A percentile compares a stretch with the other conserved stretches of the same genome.
Conservation (phyloP, 2,329 filamentous ascomycete genomes). For the Arthrobotrys megalospora region DNA sequence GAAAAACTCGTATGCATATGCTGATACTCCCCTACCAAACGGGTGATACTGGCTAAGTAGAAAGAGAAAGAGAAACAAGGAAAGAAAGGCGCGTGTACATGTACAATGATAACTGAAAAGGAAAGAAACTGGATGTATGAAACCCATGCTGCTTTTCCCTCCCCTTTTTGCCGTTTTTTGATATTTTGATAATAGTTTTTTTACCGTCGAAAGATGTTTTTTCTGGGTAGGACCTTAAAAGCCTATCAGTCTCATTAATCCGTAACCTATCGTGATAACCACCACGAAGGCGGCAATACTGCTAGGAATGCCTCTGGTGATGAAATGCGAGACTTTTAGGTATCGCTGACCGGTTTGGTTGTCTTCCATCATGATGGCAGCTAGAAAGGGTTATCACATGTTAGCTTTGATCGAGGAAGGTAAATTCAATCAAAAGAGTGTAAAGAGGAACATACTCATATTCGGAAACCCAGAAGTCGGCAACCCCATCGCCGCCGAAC, state of each 20-base stretch:
- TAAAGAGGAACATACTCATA: slow-evolving; percentile 85
- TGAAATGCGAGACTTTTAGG: slow-evolving; percentile 91
- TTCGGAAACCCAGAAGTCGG: slow-evolving; percentile 98
- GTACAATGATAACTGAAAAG: neutral
- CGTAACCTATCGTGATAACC: slow-evolving; percentile 90
- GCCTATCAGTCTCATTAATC: slow-evolving; percentile 83
- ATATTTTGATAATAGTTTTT: too few relatives aligned
- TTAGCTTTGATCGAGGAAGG: slow-evolving; percentile 37
- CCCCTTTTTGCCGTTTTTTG: neutral
- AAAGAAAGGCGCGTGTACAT: neutral
- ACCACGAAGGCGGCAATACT: slow-evolving; percentile 85
- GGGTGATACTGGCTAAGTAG: neutral
- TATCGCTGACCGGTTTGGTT: slow-evolving; percentile 75
- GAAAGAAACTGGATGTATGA: too few relatives aligned
- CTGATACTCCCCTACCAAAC: neutral
- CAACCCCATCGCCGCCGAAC: slow-evolving; percentile 95
- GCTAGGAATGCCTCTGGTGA: slow-evolving; percentile 90
- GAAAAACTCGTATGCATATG: slow-evolving; percentile 4
- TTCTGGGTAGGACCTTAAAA: slow-evolving; percentile 69
- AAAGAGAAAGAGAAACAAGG: slow-evolving; percentile 1
- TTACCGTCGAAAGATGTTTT: neutral
- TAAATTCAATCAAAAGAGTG: neutral
- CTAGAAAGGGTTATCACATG: slow-evolving; percentile 69
- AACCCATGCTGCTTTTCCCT: neutral
- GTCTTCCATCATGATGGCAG: slow-evolving; percentile 99